Base-by-base conservation (phyloP, 2,329 filamentous ascomycete species). In the Cercospora citrullina region DNA sequence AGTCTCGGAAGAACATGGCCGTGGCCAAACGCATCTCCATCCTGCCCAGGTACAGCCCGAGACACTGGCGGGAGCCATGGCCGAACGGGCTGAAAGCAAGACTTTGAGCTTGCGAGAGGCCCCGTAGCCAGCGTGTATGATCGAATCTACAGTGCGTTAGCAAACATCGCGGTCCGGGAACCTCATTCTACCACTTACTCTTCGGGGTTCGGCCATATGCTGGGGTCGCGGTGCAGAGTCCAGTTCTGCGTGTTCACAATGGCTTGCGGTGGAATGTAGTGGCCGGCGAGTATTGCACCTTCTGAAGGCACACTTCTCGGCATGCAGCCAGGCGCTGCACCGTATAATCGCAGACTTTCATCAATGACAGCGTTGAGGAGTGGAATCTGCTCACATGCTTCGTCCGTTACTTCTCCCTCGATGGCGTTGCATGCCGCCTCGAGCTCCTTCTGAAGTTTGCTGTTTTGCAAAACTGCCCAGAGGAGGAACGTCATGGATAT, bases 1-100 rank as follows among this genome's bases (percentile, higher is more conserved):
- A 30, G 33, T 59, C 26, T 21, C 57, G 57, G 21, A 73, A 60
- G 31, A 72, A 59, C 23, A 67, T 63, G 1, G 72, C 72, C 9
- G 71, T 64, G 6, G 71, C 72, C 5, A 73, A 61, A 5, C 72
- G 65, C 42, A 78, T 57, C 60, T 76, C 76, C 68, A 75, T 75
- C 18, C 70, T 68, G 2, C 75, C 76, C 5, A 77, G 68, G 59
- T 77, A 72, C 3, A 74, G 60, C 12, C 75, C 76, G 9, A 76
- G 60, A 60, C 76, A 77, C 28, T 58, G 60, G 26, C 57, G 16
- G 26, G 31, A 30, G 26, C 74, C 75, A 18, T 68, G 69, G 6
- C 75, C 76, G 21, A 74, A 77, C 0, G 75, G 71, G 4, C 68
- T 65, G 55, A 72, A 75, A 2, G 68, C 73, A 21, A 48, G 45